Evolutionary conservation across 257 asterid genomes (phyloP), one percentile per base, ranked within the genome.

Genomic region (Nicotiana knightiana): DNA sequence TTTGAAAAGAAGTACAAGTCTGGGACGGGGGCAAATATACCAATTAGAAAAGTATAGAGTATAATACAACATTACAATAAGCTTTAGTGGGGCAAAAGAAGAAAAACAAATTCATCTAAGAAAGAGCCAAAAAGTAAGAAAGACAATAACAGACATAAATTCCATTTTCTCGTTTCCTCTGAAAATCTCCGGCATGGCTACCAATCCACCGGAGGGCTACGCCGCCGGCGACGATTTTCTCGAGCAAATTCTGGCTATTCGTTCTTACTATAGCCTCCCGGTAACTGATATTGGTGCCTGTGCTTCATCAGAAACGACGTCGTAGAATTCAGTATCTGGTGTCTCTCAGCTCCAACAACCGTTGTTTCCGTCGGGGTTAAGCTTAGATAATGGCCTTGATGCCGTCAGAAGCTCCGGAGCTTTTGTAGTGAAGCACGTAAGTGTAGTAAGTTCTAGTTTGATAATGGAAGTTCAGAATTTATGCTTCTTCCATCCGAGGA

Each of bases 161-260:
- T 43, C 11, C 48, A 43, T 43, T 43, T 43, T 43, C 10, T 39
- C 9, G 3, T 39, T 37, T 39, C 48, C 48, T 43, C 48, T 43
- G 85, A 57, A 83, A 75, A 11, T 43, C 81, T 33, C 91, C 81
- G 83, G 70, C 82, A 91, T 90, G 96, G 84, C 93, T 63, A 48
- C 79, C 3, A 88, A 91, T 62, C 89, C 89, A 24, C 90, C 90
- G 59, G 96, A 91, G 70, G 90, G 88, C 6, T 91, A 88, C 89
- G 61, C 90, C 66, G 81, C 6, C 9, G 33, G 89, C 30, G 95
- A 90, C 70, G 94, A 91, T 81, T 93, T 93, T 90, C 91, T 93
- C 76, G 97, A 93, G 87, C 93, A 93, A 84, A 91, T 93, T 79
- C 93, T 93, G 18, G 87, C 90, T 30, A 89, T 92, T 84, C 90